phyloP scores from a whole-genome alignment of 768 basidiomycete species.

The Mycena epipterygia region DNA sequence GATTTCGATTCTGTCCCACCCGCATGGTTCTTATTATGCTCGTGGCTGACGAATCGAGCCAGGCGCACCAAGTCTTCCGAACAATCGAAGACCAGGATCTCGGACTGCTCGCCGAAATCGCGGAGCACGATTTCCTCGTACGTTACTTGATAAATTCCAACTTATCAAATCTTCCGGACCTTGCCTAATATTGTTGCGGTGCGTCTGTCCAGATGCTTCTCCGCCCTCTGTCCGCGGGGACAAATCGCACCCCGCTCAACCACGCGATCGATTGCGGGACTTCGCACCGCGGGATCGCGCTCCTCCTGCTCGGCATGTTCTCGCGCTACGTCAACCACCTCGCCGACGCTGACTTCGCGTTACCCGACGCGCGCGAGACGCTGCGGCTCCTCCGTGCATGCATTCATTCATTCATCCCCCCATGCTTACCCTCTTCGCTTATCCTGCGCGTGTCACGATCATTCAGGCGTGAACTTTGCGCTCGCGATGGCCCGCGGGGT shows the following conservation, averaged over 20 bases:
- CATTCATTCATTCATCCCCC: neutral
- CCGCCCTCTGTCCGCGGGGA: slow-evolving; percentile 6
- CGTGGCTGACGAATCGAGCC: neutral
- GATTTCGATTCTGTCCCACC: neutral
- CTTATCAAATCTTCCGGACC: too few species aligned
- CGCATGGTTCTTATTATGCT: neutral
- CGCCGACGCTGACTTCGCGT: slow-evolving; percentile 5
- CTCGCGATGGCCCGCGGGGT: slow-evolving; percentile 18
- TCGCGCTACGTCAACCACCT: slow-evolving; percentile 24
- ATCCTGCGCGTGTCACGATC: neutral
- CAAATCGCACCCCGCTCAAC: slow-evolving; percentile 13
- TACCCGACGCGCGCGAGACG: slow-evolving; percentile 5
- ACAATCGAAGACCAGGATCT: slow-evolving; percentile 20
- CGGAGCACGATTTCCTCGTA: slow-evolving; percentile 14
- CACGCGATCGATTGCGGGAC: slow-evolving; percentile 14
- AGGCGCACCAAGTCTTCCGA: slow-evolving; percentile 19
- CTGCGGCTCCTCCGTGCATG: slow-evolving; percentile 8
- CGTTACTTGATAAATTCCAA: too few species aligned
- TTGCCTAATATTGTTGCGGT: neutral
- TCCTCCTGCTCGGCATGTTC: slow-evolving; percentile 21
- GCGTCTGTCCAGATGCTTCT: slow-evolving; percentile 9
- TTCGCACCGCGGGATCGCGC: slow-evolving; percentile 2
- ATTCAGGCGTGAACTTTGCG: slow-evolving; percentile 13
- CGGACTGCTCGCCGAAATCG: slow-evolving; percentile 6
- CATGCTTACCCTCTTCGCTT: neutral